Percentiles rank a stretch among this genome's conserved stretches.
These are phyloP conservation scores for Obba rivulosa DNA, from an alignment of 768 basidiomycete genomes.

Conservation along the genomic window DNA sequence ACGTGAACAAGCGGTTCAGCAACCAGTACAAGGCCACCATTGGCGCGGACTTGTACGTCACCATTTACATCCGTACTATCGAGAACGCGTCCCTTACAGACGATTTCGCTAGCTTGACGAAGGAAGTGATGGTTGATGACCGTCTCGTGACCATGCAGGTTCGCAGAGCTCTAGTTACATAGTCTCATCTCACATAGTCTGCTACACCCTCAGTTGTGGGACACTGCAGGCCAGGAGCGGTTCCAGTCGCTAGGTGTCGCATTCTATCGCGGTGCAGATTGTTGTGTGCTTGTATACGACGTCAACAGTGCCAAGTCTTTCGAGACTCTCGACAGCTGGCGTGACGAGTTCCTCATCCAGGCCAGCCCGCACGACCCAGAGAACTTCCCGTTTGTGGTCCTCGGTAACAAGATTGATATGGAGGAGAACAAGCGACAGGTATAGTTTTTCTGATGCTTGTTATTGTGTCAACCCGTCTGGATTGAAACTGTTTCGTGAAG, in stretches of 20 bases:
- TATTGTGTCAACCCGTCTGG: neutral
- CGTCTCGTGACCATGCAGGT: slow-evolving; percentile 99
- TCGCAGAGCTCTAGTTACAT: slow-evolving; percentile 13
- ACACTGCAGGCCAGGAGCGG: slow-evolving; percentile 98
- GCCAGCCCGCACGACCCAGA: slow-evolving; percentile 98
- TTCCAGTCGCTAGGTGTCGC: slow-evolving; percentile 99
- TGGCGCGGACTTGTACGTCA: slow-evolving; percentile 88
- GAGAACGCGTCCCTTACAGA: slow-evolving; percentile 1
- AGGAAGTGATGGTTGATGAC: slow-evolving; percentile 99
- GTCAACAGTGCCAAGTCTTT: slow-evolving; percentile 99
- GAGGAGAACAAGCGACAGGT: slow-evolving; percentile 99
- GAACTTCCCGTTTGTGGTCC: slow-evolving; percentile 98
- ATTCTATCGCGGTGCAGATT: slow-evolving; percentile 98
- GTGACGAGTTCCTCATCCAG: slow-evolving; percentile 98
- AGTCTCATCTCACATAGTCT: neutral
- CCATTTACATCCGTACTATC: slow-evolving; percentile 15
- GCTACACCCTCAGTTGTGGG: slow-evolving; percentile 73
- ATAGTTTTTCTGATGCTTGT: slow-evolving; percentile 14
- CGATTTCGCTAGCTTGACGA: slow-evolving; percentile 64
- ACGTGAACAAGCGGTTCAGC: slow-evolving; percentile 99
- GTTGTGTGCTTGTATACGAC: slow-evolving; percentile 98
- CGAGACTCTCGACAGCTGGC: slow-evolving; percentile 98
- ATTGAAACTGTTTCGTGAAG: slow-evolving; percentile 31
- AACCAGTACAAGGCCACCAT: slow-evolving; percentile 99
- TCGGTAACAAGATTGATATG: slow-evolving; percentile 99